Percentiles rank a stretch among this genome's conserved stretches.
These are phyloP conservation scores for Sindora glabra DNA, from an alignment of 306 rosid species.

Conservation along the genomic window DNA sequence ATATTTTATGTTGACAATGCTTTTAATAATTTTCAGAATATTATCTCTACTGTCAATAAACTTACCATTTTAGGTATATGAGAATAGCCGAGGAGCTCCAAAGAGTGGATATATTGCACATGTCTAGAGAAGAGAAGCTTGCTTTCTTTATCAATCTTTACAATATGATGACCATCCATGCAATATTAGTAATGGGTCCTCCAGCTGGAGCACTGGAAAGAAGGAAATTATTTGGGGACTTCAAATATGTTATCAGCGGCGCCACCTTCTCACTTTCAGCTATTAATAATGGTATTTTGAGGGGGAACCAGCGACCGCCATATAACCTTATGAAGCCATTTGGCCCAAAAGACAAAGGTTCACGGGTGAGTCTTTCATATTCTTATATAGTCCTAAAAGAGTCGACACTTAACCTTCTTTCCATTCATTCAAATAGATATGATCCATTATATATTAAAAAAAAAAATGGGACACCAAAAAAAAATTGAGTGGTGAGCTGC, in stretches of 20 bases:
- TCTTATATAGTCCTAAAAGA: too few relatives aligned
- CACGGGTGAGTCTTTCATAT: conserved; percentile 32
- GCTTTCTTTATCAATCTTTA: conserved; percentile 90
- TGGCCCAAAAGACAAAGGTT: conserved; percentile 70
- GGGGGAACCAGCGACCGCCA: conserved; percentile 89
- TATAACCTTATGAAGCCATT: conserved; percentile 85
- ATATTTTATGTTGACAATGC: conserved; percentile 1
- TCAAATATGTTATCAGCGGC: conserved; percentile 79
- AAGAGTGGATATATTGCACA: conserved; percentile 61
- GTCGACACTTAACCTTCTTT: too few relatives aligned
- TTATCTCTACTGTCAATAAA: conserved; percentile 2
- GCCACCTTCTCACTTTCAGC: conserved; percentile 76
- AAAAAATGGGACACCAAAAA: too few relatives aligned
- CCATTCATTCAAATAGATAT: too few relatives aligned
- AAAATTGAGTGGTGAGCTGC: too few relatives aligned
- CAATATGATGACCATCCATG: conserved; percentile 95
- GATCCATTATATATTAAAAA: too few relatives aligned
- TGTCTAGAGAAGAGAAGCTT: conserved; percentile 81
- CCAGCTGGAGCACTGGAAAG: conserved; percentile 76
- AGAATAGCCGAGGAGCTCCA: conserved; percentile 92
- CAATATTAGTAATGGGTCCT: conserved; percentile 64
- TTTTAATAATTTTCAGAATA: not conserved
- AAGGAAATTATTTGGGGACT: conserved; percentile 69
- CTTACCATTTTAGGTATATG: conserved; percentile 51
- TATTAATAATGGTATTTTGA: conserved; percentile 85